Conservation (phyloP, 164 flowering plant genomes). For the Warburgia ugandensis region DNA sequence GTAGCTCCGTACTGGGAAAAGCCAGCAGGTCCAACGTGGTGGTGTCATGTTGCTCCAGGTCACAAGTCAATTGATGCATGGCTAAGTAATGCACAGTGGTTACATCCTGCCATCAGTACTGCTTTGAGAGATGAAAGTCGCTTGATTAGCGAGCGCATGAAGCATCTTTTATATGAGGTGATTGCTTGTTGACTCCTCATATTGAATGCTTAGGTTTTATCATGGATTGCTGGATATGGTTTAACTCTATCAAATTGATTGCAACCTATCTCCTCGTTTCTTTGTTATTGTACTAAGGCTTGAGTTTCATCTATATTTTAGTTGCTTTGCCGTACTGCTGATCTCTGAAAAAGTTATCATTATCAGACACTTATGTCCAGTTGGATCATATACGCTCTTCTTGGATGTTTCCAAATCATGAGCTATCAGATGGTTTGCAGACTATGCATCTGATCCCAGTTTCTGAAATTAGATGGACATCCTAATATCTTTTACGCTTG, state of each 20-base stretch:
- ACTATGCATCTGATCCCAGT: too few relatives aligned
- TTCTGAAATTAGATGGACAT: too few relatives aligned
- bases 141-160: slow-evolving; percentile 90
- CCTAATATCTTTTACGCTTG: too few relatives aligned
- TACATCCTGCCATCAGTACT: slow-evolving; percentile 87
- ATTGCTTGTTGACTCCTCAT: slow-evolving; percentile 7
- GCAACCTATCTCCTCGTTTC: too few relatives aligned
- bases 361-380: too few relatives aligned
- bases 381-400: too few relatives aligned
- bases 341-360: too few relatives aligned
- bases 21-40: slow-evolving; percentile 90
- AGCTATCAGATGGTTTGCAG: too few relatives aligned
- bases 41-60: slow-evolving; percentile 86
- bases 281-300: too few relatives aligned
- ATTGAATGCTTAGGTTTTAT: neutral
- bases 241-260: neutral
- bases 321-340: too few relatives aligned
- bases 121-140: slow-evolving; percentile 89
- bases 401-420: too few relatives aligned
- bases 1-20: slow-evolving; percentile 93
- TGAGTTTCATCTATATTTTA: too few relatives aligned
- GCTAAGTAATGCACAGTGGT: slow-evolving; percentile 79
- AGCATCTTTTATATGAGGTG: slow-evolving; percentile 88
- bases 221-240: neutral
- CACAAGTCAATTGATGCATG: slow-evolving; percentile 51